Conservation (phyloP, 2,329 filamentous ascomycete genomes). For the Metarhizium anisopliae region DNA sequence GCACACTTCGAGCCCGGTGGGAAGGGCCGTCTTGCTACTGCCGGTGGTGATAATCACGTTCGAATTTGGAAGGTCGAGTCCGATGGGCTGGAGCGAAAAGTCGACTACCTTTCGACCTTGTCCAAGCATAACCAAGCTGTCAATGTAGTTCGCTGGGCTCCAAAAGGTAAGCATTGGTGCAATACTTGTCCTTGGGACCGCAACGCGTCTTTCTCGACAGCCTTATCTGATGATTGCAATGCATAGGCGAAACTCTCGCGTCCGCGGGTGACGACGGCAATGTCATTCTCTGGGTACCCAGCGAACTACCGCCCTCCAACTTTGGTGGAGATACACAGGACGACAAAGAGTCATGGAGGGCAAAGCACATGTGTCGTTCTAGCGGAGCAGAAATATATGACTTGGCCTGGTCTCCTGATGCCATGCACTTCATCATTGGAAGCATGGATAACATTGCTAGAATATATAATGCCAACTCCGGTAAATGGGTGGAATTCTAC, state of each 20-base stretch:
- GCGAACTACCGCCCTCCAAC: constrained; percentile 58
- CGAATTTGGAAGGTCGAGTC: constrained; percentile 87
- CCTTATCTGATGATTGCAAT: constrained; percentile 6
- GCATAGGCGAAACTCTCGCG: constrained; percentile 76
- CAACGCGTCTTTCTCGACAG: neutral
- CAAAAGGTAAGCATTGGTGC: constrained; percentile 57
- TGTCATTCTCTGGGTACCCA: constrained; percentile 90
- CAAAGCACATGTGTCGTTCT: constrained; percentile 96
- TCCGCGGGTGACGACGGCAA: constrained; percentile 97
- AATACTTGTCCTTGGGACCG: neutral
- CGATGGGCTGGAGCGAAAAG: constrained; percentile 76
- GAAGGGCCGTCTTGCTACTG: constrained; percentile 86
- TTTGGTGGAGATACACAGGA: constrained; percentile 82
- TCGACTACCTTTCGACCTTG: constrained; percentile 86
- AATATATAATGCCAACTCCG: constrained; percentile 91
- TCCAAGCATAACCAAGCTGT: constrained; percentile 93
- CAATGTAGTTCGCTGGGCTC: constrained; percentile 94
- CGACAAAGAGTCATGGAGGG: constrained; percentile 93
- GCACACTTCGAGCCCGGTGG: constrained; percentile 91
- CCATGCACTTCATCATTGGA: constrained; percentile 89
- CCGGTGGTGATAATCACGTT: constrained; percentile 93
- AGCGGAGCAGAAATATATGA: constrained; percentile 96
- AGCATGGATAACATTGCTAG: constrained; percentile 99
- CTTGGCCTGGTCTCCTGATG: constrained; percentile 97
- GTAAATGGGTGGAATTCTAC: constrained; percentile 34